phyloP scores from a whole-genome alignment of 2,329 filamentous ascomycete genomes.

The Chaetomiaceae sp. region DNA sequence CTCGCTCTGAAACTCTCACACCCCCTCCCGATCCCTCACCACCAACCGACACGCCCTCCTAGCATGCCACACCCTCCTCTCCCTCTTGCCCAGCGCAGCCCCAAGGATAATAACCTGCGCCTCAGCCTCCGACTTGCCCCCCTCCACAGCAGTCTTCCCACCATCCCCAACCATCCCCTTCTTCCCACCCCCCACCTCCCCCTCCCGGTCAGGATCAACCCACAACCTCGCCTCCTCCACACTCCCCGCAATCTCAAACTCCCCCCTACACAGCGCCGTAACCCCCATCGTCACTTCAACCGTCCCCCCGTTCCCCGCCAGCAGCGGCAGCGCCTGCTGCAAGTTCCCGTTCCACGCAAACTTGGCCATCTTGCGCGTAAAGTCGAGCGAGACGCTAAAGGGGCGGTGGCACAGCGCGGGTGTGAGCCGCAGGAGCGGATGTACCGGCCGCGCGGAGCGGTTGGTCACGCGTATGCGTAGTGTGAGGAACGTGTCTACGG shows the following conservation, averaged over 20 bases:
- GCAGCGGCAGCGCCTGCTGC: conserved; percentile 64
- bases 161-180: conserved; percentile 25
- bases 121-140: conserved; percentile 39
- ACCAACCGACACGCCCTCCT: conserved; percentile 51
- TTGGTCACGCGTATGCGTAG: conserved; percentile 71
- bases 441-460: conserved; percentile 61
- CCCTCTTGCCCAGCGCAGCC: conserved; percentile 52
- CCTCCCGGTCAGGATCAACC: conserved; percentile 31
- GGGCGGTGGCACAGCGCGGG: conserved; percentile 72
- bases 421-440: conserved; percentile 69
- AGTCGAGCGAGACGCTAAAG: conserved; percentile 68
- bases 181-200: conserved; percentile 25
- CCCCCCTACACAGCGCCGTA: conserved; percentile 70
- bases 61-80: conserved; percentile 62
- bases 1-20: conserved; percentile 11
- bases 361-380: conserved; percentile 61
- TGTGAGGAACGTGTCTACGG: conserved; percentile 61
- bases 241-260: conserved; percentile 75
- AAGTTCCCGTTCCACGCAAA: conserved; percentile 81
- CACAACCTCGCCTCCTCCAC: conserved; percentile 72
- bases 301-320: conserved; percentile 52
- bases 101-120: conserved; percentile 53
- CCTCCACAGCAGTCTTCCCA: conserved; percentile 21
- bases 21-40: conserved; percentile 45
- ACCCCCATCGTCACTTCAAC: conserved; percentile 62